Conservation (phyloP, 2,329 filamentous ascomycete genomes). For the Pestalotiopsis sp. region DNA sequence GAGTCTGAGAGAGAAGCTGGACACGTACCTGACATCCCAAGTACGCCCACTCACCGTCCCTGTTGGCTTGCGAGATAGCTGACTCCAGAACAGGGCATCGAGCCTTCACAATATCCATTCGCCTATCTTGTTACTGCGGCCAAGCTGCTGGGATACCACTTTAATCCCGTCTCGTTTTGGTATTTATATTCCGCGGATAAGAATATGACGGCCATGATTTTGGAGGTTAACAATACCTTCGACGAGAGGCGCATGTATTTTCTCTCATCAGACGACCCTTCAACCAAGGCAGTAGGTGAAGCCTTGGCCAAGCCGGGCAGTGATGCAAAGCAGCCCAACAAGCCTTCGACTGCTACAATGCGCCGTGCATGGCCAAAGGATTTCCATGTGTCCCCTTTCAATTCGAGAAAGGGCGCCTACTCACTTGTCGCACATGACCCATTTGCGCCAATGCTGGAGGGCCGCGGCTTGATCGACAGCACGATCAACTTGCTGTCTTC, state of each 20-base stretch:
- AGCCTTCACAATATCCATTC: constrained; percentile 62
- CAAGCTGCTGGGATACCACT: constrained; percentile 69
- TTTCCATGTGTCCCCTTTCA: constrained; percentile 79
- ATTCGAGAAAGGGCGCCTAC: constrained; percentile 60
- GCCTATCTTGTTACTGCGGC: constrained; percentile 75
- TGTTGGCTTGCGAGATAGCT: background rate
- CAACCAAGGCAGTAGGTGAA: constrained; percentile 16
- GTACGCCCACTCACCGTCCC: constrained; percentile 38
- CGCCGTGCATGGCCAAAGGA: constrained; percentile 66
- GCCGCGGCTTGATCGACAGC: constrained; percentile 51
- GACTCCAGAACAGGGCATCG: constrained; percentile 48
- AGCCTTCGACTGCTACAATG: constrained; percentile 33
- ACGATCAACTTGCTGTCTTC: constrained; percentile 65
- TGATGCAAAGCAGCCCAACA: constrained; percentile 9
- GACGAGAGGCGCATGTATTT: constrained; percentile 71
- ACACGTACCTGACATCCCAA: constrained; percentile 58
- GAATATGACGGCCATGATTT: constrained; percentile 63
- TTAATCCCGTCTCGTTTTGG: constrained; percentile 80
- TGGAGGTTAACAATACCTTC: constrained; percentile 80
- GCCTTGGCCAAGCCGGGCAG: background rate
- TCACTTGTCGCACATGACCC: constrained; percentile 53
- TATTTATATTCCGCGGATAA: constrained; percentile 68
- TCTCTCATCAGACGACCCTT: constrained; percentile 44
- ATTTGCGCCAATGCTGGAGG: constrained; percentile 40
- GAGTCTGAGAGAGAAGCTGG: constrained; percentile 66